Evolutionary conservation across 768 basidiomycete genomes (phyloP).

Genomic region (Chalciporus piperatus): DNA sequence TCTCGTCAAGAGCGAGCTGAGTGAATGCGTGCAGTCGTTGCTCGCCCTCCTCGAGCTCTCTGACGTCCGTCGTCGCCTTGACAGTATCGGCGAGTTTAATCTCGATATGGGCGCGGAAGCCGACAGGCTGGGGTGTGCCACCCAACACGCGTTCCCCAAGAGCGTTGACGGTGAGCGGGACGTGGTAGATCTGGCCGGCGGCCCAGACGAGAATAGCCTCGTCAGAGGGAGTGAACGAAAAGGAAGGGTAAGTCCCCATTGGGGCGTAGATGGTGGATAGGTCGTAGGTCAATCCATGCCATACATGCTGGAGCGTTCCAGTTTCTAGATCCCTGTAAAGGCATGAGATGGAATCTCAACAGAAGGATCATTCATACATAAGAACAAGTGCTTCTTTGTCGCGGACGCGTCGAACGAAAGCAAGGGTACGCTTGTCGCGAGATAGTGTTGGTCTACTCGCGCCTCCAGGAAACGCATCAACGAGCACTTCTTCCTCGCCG

Average conservation of each 20-base stretch:
- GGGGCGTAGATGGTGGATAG: slow-evolving; percentile 62
- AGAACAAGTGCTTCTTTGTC: slow-evolving; percentile 73
- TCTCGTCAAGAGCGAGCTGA: slow-evolving; percentile 55
- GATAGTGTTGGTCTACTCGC: slow-evolving; percentile 72
- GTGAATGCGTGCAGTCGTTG: slow-evolving; percentile 63
- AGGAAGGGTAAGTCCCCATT: slow-evolving; percentile 79
- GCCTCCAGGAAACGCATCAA: slow-evolving; percentile 61
- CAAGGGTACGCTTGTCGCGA: slow-evolving; percentile 63
- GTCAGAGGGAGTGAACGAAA: slow-evolving; percentile 46
- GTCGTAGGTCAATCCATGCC: slow-evolving; percentile 71
- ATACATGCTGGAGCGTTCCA: slow-evolving; percentile 61
- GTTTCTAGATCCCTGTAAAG: slow-evolving; percentile 57
- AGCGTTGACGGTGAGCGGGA: slow-evolving; percentile 43
- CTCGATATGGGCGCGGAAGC: slow-evolving; percentile 62
- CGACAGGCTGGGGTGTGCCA: slow-evolving; percentile 46
- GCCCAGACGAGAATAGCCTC: slow-evolving; percentile 65
- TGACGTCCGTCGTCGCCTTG: slow-evolving; percentile 46
- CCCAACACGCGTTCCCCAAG: slow-evolving; percentile 47
- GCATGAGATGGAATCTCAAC: background rate
- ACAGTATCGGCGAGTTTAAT: slow-evolving; percentile 62
- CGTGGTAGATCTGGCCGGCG: slow-evolving; percentile 62
- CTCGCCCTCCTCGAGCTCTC: slow-evolving; percentile 49
- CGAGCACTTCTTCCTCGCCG: slow-evolving; percentile 48
- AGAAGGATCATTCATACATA: slow-evolving; percentile 44
- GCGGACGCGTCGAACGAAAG: slow-evolving; percentile 69